These are phyloP conservation scores for Verruconis gallopava DNA, from an alignment of 2,329 filamentous ascomycete species.

Conservation along the genomic window DNA sequence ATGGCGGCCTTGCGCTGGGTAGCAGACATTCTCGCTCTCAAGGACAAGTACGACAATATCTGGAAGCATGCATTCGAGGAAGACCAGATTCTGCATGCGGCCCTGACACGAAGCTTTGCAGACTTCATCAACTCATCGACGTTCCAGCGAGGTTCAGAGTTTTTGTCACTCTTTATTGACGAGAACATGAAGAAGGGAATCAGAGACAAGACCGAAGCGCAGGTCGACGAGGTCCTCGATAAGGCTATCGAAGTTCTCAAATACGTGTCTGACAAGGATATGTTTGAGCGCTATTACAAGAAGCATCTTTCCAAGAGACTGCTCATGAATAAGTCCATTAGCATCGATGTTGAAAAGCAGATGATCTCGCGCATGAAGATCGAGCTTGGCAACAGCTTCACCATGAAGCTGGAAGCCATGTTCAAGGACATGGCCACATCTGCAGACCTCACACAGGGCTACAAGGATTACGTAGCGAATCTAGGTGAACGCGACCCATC, in stretches of 20 bases:
- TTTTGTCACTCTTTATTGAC: conserved; percentile 91
- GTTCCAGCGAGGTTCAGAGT: conserved; percentile 78
- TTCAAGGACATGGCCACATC: conserved; percentile 92
- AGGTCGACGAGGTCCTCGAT: conserved; percentile 73
- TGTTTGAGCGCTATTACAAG: conserved; percentile 97
- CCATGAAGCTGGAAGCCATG: conserved; percentile 87
- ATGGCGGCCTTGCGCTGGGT: conserved; percentile 88
- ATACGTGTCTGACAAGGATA: conserved; percentile 81
- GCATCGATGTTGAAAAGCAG: conserved; percentile 82
- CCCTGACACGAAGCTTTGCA: conserved; percentile 74
- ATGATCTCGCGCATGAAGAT: conserved; percentile 97
- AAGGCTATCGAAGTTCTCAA: conserved; percentile 80
- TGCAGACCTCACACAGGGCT: conserved; percentile 61
- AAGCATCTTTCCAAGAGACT: conserved; percentile 84
- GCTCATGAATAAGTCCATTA: conserved; percentile 78
- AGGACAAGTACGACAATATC: conserved; percentile 78
- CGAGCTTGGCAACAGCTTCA: conserved; percentile 89
- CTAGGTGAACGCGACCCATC: conserved; percentile 39
- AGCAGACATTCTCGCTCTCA: conserved; percentile 72
- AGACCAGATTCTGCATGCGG: conserved; percentile 67
- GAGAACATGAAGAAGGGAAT: conserved; percentile 91
- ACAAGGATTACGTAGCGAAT: conserved; percentile 55
- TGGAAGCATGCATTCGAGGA: conserved; percentile 59
- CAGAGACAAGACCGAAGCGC: conserved; percentile 79
- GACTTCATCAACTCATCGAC: conserved; percentile 70